A percentile compares a stretch with the other conserved stretches of the same genome.
Conservation (phyloP, 2,329 filamentous ascomycete species). For the Hypoxylon sp. region DNA sequence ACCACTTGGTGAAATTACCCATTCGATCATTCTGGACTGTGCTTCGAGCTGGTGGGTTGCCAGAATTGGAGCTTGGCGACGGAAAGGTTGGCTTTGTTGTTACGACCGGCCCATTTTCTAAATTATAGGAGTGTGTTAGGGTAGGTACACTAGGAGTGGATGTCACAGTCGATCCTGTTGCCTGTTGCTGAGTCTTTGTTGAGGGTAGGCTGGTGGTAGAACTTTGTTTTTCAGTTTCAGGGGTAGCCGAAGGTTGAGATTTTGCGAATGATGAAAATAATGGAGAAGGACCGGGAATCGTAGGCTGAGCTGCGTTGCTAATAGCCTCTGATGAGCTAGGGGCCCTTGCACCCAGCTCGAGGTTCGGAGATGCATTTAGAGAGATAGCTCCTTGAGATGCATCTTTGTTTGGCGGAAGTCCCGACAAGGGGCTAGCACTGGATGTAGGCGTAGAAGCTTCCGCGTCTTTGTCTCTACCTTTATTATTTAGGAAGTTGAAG, state of each 20-base stretch:
- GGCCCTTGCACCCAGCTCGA: slow-evolving; percentile 9
- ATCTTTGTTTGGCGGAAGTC: slow-evolving; percentile 29
- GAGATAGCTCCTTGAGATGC: slow-evolving; percentile 2
- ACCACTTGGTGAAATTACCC: slow-evolving; percentile 68
- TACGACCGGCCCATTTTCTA: neutral
- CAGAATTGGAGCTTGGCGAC: neutral
- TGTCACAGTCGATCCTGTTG: neutral
- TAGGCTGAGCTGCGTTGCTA: slow-evolving; percentile 7
- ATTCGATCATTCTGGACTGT: slow-evolving; percentile 59
- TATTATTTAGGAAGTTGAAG: slow-evolving; percentile 37
- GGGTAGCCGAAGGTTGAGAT: neutral
- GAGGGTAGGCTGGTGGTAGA: neutral
- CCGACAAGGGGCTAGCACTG: slow-evolving; percentile 26
- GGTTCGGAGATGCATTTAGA: slow-evolving; percentile 20
- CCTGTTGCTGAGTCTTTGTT: slow-evolving; percentile 7
- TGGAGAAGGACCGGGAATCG: neutral
- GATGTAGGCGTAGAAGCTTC: neutral
- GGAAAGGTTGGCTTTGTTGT: neutral
- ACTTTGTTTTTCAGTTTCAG: neutral
- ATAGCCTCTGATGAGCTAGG: slow-evolving; percentile 1
- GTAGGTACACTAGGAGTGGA: neutral
- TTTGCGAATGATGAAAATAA: slow-evolving; percentile 1
- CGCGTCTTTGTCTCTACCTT: slow-evolving; percentile 25
- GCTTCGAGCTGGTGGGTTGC: slow-evolving; percentile 23
- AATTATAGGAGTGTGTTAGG: neutral